phyloP scores from a whole-genome alignment of 1,139 yeast genomes.

The Candida sp. region DNA sequence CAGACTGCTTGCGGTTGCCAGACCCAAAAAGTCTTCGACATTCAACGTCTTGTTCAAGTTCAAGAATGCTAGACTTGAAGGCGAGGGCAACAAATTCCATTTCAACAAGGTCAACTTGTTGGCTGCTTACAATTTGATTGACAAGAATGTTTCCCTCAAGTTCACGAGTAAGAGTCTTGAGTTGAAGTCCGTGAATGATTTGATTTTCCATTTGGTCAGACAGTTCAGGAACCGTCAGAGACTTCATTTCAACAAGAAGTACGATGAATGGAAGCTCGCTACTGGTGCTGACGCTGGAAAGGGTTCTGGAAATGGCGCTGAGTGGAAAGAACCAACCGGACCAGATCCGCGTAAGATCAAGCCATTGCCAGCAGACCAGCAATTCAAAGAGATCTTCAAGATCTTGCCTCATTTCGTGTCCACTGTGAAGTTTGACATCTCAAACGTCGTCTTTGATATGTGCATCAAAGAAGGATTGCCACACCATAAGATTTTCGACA shows the following conservation, averaged over 20 bases:
- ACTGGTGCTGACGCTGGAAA: slow-evolving; percentile 6
- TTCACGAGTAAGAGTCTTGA: slow-evolving; percentile 30
- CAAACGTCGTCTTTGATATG: slow-evolving; percentile 36
- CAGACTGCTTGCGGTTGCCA: slow-evolving; percentile 16
- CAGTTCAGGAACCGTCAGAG: slow-evolving; percentile 34
- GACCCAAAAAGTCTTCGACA: slow-evolving; percentile 10
- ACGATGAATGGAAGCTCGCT: slow-evolving; percentile 18
- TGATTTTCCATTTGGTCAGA: slow-evolving; percentile 41
- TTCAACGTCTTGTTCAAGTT: slow-evolving; percentile 32
- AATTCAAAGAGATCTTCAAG: slow-evolving; percentile 29
- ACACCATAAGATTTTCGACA: slow-evolving; percentile 30
- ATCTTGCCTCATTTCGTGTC: slow-evolving; percentile 33
- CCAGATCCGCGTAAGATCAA: too few species aligned
- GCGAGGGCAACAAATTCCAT: slow-evolving; percentile 34
- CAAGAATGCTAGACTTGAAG: slow-evolving; percentile 33
- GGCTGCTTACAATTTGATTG: slow-evolving; percentile 28
- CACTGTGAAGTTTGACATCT: slow-evolving; percentile 28
- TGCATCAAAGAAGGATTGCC: slow-evolving; percentile 50
- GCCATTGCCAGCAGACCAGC: neutral
- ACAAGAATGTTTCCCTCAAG: slow-evolving; percentile 25
- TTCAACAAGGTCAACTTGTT: slow-evolving; percentile 34
- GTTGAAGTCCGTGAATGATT: slow-evolving; percentile 41
- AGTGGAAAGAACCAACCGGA: too few species aligned
- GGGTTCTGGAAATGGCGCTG: neutral
- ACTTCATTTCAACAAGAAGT: slow-evolving; percentile 29